A percentile compares a stretch with the other conserved stretches of the same genome.
Evolutionary conservation across 768 basidiomycete species (phyloP).

Genomic region (Boletus reticulatus): DNA sequence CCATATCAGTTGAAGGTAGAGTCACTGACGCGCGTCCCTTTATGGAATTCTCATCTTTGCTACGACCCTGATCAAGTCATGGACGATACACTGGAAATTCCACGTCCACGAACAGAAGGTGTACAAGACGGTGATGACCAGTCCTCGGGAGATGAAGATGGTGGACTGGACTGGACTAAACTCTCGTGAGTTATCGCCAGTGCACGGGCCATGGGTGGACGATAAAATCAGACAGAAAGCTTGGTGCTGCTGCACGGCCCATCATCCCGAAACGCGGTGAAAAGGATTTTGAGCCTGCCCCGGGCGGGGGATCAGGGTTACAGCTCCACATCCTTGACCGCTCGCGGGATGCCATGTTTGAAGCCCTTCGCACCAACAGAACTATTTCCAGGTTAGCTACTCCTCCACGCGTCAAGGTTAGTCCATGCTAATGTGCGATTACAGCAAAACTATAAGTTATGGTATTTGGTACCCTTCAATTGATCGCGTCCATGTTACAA

Average conservation of each 20-base stretch:
- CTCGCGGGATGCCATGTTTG: slow-evolving; percentile 83
- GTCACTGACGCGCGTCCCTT: slow-evolving; percentile 1
- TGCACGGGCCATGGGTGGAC: slow-evolving; percentile 5
- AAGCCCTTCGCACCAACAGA: slow-evolving; percentile 68
- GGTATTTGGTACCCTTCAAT: slow-evolving; percentile 75
- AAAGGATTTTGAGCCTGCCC: slow-evolving; percentile 91
- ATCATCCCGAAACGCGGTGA: slow-evolving; percentile 95
- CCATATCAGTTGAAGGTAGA: slow-evolving; percentile 20
- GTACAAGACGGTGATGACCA: slow-evolving; percentile 35
- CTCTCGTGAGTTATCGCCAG: slow-evolving; percentile 46
- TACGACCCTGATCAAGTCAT: slow-evolving; percentile 30
- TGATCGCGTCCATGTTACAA: slow-evolving; percentile 61
- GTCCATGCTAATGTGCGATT: not conserved
- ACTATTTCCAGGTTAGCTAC: slow-evolving; percentile 67
- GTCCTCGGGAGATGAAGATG: slow-evolving; percentile 74
- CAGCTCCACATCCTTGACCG: slow-evolving; percentile 82
- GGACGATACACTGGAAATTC: slow-evolving; percentile 61
- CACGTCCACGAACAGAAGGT: slow-evolving; percentile 18
- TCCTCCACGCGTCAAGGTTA: not conserved
- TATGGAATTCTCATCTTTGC: slow-evolving; percentile 4
- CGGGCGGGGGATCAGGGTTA: slow-evolving; percentile 61
- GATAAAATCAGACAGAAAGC: slow-evolving; percentile 13
- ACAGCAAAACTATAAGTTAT: slow-evolving; percentile 76
- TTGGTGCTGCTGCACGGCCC: slow-evolving; percentile 44
- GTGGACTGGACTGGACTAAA: slow-evolving; percentile 80